Base-by-base conservation (phyloP, 768 basidiomycete species). In the Boletellus emodensis region DNA sequence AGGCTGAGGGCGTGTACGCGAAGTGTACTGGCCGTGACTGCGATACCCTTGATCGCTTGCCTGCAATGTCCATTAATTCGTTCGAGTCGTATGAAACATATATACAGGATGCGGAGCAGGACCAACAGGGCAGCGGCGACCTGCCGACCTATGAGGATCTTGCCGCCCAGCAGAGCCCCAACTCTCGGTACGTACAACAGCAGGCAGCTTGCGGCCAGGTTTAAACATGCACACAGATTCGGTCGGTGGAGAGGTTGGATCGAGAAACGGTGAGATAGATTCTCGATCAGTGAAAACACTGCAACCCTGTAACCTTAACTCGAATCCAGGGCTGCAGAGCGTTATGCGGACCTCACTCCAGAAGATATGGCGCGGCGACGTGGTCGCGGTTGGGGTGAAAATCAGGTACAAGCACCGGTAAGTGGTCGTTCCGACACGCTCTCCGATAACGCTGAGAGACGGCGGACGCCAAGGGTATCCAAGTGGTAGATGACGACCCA, bases 191-290 rank as follows among this genome's bases (percentile, higher is more conserved):
- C 58, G 74, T 53, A 17, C 40, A 54, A 40, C 49, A 37, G n/a
- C 17, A 17, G 44, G n/a, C 49, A 43, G n/a, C 47, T 32, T 40
- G 38, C 36, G 15, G 7, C 10, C 15, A 22, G 22, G 24, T 40
- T 46, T 54, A 13, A 53, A 49, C 17, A 47, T 48, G n/a, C 26
- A 34, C 17, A 9, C 58, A 92, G 90, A 61, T 92, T 92, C 59
- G 90, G 90, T 17, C 75, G 90, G 51, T 93, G 90, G 90, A 80
- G 77, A 62, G 81, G 83, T 6, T 93, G 90, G 90, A 87, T 93
- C 49, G 90, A 93, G 72, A 93, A 92, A 68, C 78, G 90, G 89
- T 85, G 56, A 3, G 70, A 6, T 14, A 11, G 18, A 22, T 20
- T 53, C 37, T 44, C 15, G 32, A 22, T 49, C 40, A 20, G 20